Conservation (phyloP, 2,329 filamentous ascomycete genomes). For the Bisporella sp. region DNA sequence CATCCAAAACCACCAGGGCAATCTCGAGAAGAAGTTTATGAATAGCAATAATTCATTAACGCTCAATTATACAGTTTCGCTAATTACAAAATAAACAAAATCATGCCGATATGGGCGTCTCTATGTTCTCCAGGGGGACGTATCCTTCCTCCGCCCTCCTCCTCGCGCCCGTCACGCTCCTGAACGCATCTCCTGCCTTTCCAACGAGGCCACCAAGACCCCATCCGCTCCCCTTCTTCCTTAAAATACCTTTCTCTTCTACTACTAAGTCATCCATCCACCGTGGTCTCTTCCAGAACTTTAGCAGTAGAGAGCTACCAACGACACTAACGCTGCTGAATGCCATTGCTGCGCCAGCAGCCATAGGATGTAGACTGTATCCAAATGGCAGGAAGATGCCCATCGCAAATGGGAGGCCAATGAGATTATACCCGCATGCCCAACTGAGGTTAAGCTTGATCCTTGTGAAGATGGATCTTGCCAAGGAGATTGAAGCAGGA, state of each 20-base stretch:
- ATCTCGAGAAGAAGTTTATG: no score
- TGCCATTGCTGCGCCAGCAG: slow-evolving; percentile 91
- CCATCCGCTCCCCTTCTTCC: slow-evolving; percentile 24
- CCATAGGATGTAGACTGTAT: slow-evolving; percentile 84
- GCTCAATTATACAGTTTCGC: no score
- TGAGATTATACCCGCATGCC: slow-evolving; percentile 87
- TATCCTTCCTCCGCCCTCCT: slow-evolving; percentile 48
- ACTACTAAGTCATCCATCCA: slow-evolving; percentile 79
- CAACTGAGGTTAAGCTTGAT: slow-evolving; percentile 92
- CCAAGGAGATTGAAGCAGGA: slow-evolving; percentile 76
- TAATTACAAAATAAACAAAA: background rate
- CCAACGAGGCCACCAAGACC: slow-evolving; percentile 33
- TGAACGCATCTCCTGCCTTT: slow-evolving; percentile 35
- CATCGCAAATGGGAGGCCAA: slow-evolving; percentile 95
- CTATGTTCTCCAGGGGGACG: slow-evolving; percentile 42
- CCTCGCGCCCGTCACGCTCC: slow-evolving; percentile 29
- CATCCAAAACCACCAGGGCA: background rate
- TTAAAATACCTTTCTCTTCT: slow-evolving; percentile 45
- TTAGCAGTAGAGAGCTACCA: slow-evolving; percentile 72
- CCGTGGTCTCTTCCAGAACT: slow-evolving; percentile 73
- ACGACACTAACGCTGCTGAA: slow-evolving; percentile 87
- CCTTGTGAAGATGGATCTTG: slow-evolving; percentile 76
- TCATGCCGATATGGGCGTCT: slow-evolving; percentile 15
- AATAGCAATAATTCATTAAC: no score
- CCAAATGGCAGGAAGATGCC: slow-evolving; percentile 89